These are phyloP conservation scores for Carpinus viminea DNA, from an alignment of 306 rosid genomes.

Conservation along the genomic window DNA sequence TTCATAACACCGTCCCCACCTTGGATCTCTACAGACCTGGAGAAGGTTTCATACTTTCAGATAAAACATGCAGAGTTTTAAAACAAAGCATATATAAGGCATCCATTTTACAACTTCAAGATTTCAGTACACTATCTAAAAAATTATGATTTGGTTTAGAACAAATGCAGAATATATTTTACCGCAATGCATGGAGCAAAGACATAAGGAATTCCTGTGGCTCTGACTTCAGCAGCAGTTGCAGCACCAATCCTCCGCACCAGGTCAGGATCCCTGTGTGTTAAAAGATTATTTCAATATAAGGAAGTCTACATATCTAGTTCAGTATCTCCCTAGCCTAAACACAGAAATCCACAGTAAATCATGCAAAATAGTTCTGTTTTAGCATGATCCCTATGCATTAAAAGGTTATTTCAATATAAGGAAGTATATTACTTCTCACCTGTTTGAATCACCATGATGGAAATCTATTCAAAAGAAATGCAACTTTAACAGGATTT, in stretches of 20 bases:
- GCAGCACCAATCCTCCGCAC: slow-evolving; percentile 77
- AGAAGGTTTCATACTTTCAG: slow-evolving; percentile 40
- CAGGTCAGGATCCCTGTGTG: slow-evolving; percentile 69
- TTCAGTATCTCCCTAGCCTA: slow-evolving; percentile 1
- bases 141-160: slow-evolving; percentile 16
- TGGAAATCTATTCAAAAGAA: background rate
- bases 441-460: background rate
- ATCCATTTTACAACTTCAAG: slow-evolving; percentile 20
- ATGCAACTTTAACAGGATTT: background rate
- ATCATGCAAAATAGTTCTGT: background rate
- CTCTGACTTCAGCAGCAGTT: slow-evolving; percentile 93
- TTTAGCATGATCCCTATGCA: background rate
- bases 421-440: background rate
- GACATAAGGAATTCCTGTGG: slow-evolving; percentile 86
- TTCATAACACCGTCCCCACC: slow-evolving; percentile 99
- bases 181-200: slow-evolving; percentile 99
- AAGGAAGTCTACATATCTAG: slow-evolving; percentile 20
- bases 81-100: background rate
- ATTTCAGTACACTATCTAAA: slow-evolving; percentile 14
- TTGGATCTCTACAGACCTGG: slow-evolving; percentile 96
- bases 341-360: background rate
- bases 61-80: slow-evolving; percentile 18
- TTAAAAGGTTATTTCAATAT: background rate
- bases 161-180: slow-evolving; percentile 18
- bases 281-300: slow-evolving; percentile 29